A percentile compares a stretch with the other conserved stretches of the same genome.
These are phyloP conservation scores for Podaxis carcinomalis DNA, from an alignment of 768 basidiomycete species.

Conservation along the genomic window DNA sequence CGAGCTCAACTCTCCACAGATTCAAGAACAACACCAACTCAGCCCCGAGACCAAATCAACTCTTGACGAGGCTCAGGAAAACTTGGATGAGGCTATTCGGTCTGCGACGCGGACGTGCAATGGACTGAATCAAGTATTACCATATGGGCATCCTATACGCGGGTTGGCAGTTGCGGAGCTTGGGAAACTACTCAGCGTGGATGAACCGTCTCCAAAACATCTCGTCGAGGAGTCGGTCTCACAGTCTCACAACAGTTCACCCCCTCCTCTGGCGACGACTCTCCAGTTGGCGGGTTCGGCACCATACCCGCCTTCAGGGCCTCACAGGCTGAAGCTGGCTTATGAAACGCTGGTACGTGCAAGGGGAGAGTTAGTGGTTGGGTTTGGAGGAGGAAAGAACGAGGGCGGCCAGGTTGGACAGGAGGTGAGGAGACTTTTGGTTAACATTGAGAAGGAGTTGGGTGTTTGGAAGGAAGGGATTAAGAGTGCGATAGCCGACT, in stretches of 20 bases:
- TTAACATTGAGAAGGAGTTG: slow-evolving; percentile 68
- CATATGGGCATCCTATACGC: slow-evolving; percentile 70
- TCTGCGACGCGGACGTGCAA: slow-evolving; percentile 47
- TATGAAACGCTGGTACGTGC: slow-evolving; percentile 62
- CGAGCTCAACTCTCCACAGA: slow-evolving; percentile 22
- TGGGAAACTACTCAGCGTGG: slow-evolving; percentile 76
- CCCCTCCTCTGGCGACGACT: not conserved
- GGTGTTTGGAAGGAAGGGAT: slow-evolving; percentile 65
- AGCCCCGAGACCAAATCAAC: not conserved
- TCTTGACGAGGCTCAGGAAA: slow-evolving; percentile 36
- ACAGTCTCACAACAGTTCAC: not conserved
- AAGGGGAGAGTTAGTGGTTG: slow-evolving; percentile 54
- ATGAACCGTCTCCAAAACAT: slow-evolving; percentile 53
- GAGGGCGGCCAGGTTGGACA: slow-evolving; percentile 71
- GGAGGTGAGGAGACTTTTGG: slow-evolving; percentile 55
- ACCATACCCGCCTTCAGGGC: slow-evolving; percentile 65
- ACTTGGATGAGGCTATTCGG: slow-evolving; percentile 61
- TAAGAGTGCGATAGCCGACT: slow-evolving; percentile 49
- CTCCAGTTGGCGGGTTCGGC: slow-evolving; percentile 10
- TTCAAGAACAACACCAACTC: slow-evolving; percentile 13
- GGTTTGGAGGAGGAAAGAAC: slow-evolving; percentile 60
- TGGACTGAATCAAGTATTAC: slow-evolving; percentile 52
- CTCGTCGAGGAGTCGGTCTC: not conserved
- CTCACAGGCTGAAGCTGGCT: slow-evolving; percentile 57
- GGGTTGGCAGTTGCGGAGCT: slow-evolving; percentile 74